Conservation (phyloP, 352 stramenopile species). For the Globisporangium okanoganense region DNA sequence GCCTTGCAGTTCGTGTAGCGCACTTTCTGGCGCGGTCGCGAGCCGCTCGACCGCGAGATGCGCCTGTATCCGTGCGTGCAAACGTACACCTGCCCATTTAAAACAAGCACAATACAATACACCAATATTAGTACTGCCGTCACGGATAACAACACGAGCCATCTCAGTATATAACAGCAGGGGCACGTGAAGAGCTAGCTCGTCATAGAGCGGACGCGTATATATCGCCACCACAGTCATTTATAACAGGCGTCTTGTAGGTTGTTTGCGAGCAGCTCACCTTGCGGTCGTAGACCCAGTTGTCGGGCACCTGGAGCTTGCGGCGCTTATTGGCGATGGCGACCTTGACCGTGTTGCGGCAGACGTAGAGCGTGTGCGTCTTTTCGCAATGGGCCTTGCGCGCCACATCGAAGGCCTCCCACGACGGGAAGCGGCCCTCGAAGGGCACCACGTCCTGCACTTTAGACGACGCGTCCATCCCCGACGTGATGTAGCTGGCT, state of each 20-base stretch:
- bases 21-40: conserved; percentile 60
- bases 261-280: conserved; percentile 12
- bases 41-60: conserved; percentile 55
- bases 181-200: no score
- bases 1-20: conserved; percentile 67
- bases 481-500: background rate
- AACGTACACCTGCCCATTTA: conserved; percentile 50
- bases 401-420: conserved; percentile 68
- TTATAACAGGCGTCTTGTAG: no score
- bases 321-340: conserved; percentile 67
- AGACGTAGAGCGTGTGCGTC: conserved; percentile 80
- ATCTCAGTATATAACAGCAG: background rate
- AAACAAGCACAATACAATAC: background rate
- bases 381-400: conserved; percentile 67
- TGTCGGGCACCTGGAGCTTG: conserved; percentile 57
- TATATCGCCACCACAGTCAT: no score
- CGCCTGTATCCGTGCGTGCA: conserved; percentile 74
- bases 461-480: conserved; percentile 16
- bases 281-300: conserved; percentile 72
- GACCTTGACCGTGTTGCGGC: conserved; percentile 73
- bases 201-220: background rate
- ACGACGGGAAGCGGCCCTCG: conserved; percentile 66
- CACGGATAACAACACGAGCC: background rate
- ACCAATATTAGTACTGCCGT: background rate
- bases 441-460: conserved; percentile 65